Evolutionary conservation across 371 early-diverging fungal genomes (phyloP).

Genomic region (Syncephalastrum racemosum): DNA sequence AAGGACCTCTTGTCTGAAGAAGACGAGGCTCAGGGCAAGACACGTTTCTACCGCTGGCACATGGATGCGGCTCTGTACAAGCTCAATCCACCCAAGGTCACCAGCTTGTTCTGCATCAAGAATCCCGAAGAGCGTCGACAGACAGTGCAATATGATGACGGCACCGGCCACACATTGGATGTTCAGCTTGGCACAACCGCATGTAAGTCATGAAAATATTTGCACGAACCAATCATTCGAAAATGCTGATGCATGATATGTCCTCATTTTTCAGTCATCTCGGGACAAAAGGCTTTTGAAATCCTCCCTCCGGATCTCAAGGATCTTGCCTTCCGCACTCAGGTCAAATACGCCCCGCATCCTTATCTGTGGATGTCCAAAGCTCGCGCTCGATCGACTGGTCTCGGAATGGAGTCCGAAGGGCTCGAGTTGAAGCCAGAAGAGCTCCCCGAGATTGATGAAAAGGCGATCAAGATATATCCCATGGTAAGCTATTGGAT

Average conservation of each 20-base stretch:
- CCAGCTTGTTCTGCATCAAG: conserved; percentile 45
- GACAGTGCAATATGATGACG: conserved; percentile 44
- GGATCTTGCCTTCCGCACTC: conserved; percentile 45
- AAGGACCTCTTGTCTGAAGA: conserved; percentile 34
- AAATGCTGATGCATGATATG: too few relatives aligned
- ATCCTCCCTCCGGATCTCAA: conserved; percentile 45
- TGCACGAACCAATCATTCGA: too few relatives aligned
- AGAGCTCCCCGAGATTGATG: conserved; percentile 41
- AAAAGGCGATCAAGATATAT: conserved; percentile 42
- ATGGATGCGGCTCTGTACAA: conserved; percentile 55
- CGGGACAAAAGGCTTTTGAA: conserved; percentile 51
- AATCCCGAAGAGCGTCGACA: conserved; percentile 48
- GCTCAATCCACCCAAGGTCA: conserved; percentile 47
- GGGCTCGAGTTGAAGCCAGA: conserved; percentile 37
- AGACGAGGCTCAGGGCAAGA: conserved; percentile 41
- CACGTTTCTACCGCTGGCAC: conserved; percentile 53
- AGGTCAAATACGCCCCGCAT: conserved; percentile 51
- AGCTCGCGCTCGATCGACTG: conserved; percentile 35
- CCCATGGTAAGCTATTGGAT: conserved; percentile 40
- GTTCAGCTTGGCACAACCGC: conserved; percentile 54
- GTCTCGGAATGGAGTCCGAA: conserved; percentile 49
- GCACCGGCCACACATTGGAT: conserved; percentile 36
- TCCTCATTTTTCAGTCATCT: conserved; percentile 31
- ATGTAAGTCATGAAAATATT: conserved; percentile 27
- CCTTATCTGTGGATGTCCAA: conserved; percentile 57